These are phyloP conservation scores for Podospora anserina DNA, from an alignment of 495 filamentous ascomycete genomes.

Conservation along the genomic window DNA sequence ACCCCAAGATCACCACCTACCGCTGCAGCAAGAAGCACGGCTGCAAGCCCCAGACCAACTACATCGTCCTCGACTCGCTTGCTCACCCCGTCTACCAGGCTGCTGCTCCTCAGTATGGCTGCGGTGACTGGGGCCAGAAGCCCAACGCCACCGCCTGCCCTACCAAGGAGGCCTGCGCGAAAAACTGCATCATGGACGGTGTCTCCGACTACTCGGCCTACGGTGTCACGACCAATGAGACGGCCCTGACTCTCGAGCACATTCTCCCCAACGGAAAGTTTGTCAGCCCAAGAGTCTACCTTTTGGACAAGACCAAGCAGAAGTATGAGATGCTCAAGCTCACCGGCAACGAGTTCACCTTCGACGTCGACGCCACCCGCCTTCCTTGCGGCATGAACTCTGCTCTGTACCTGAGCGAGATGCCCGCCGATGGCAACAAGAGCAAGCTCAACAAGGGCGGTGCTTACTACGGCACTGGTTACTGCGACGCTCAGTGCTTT, in stretches of 20 bases:
- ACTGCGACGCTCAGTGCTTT: conserved; percentile 69
- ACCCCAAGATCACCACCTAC: conserved; percentile 57
- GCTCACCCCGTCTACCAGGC: conserved; percentile 27
- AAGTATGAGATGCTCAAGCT: conserved; percentile 61
- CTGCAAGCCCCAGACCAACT: conserved; percentile 51
- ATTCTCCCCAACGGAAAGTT: conserved; percentile 18
- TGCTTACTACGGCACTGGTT: conserved; percentile 64
- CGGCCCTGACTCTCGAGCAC: conserved; percentile 50
- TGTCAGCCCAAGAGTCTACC: conserved; percentile 58
- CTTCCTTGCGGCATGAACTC: conserved; percentile 66
- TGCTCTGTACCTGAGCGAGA: conserved; percentile 66
- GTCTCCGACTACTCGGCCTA: conserved; percentile 43
- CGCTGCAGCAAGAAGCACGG: conserved; percentile 51
- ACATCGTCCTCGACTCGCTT: conserved; percentile 58
- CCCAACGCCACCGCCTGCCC: conserved; percentile 44
- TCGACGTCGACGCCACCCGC: conserved; percentile 60
- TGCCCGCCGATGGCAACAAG: conserved; percentile 54
- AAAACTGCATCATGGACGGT: conserved; percentile 53
- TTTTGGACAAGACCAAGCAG: conserved; percentile 49
- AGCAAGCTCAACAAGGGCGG: conserved; percentile 57
- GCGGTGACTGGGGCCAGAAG: conserved; percentile 51
- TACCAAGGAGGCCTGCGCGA: conserved; percentile 43
- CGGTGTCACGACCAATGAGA: conserved; percentile 47
- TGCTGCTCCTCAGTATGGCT: conserved; percentile 13
- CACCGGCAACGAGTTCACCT: conserved; percentile 58